These are phyloP conservation scores for Linum tenue DNA, from an alignment of 345 rosid species.

Conservation along the genomic window DNA sequence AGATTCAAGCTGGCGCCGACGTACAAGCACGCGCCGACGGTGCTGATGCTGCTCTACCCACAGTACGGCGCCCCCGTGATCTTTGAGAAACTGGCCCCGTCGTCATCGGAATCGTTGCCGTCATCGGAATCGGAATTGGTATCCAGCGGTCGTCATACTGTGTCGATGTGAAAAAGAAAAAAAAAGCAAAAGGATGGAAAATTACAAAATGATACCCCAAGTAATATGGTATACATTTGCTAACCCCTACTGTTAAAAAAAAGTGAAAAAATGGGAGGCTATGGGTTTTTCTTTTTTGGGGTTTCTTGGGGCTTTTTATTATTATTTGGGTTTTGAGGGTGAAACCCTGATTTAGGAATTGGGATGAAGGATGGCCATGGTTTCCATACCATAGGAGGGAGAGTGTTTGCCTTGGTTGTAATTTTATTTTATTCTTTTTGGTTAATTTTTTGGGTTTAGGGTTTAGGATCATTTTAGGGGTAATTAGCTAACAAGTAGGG, in stretches of 20 bases:
- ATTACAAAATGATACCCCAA: not conserved
- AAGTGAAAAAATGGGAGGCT: not conserved
- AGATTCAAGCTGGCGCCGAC: conserved; percentile 32
- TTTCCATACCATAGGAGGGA: not conserved
- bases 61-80: conserved; percentile 55
- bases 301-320: too few species aligned
- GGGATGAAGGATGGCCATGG: too few species aligned
- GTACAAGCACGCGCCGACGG: conserved; percentile 46
- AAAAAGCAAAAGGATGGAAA: too few species aligned
- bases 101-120: not conserved
- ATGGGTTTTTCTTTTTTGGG: not conserved
- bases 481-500: not conserved
- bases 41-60: conserved; percentile 39
- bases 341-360: not conserved
- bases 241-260: not conserved
- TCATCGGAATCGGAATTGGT: not conserved
- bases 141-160: too few species aligned
- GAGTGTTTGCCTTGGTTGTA: not conserved
- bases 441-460: too few species aligned
- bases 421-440: not conserved
- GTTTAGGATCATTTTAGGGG: not conserved
- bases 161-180: too few species aligned
- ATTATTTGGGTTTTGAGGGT: too few species aligned
- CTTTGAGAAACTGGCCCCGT: not conserved
- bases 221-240: not conserved